Conservation (phyloP, 208 protist genomes). For the Leishmania tarentolae region DNA sequence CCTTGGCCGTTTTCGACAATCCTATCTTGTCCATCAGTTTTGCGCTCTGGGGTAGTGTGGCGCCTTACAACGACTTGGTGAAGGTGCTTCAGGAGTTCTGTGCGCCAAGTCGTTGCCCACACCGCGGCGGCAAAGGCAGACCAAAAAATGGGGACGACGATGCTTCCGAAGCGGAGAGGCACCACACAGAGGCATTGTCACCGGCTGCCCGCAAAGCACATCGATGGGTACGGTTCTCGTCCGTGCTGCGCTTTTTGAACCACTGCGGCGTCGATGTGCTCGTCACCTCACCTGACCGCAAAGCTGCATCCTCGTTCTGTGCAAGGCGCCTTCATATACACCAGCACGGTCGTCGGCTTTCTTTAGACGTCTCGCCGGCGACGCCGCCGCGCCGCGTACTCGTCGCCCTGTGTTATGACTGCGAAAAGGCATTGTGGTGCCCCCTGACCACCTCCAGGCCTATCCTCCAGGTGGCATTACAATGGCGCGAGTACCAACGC, state of each 20-base stretch:
- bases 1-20: constrained; percentile 48
- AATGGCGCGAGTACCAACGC: constrained; percentile 18
- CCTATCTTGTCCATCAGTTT: constrained; percentile 59
- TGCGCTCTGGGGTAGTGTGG: constrained; percentile 53
- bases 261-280: constrained; percentile 49
- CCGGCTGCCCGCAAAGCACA: not conserved
- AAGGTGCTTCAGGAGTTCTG: constrained; percentile 35
- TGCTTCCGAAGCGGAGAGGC: not conserved
- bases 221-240: constrained; percentile 28
- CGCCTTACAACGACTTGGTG: constrained; percentile 63
- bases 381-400: constrained; percentile 32
- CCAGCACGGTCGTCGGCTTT: not conserved
- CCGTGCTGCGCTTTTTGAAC: constrained; percentile 50
- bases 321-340: constrained; percentile 35
- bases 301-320: constrained; percentile 47
- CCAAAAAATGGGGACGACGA: not conserved
- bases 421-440: constrained; percentile 42
- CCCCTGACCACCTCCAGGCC: constrained; percentile 39
- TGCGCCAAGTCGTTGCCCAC: not conserved
- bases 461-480: constrained; percentile 33
- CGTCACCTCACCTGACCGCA: constrained; percentile 35
- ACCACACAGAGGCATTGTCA: not conserved
- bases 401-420: constrained; percentile 59
- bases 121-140: not conserved
- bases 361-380: not conserved